Percentiles rank a stretch among this genome's conserved stretches.
These are phyloP conservation scores for Lophiostoma macrostomum DNA, from an alignment of 495 filamentous ascomycete species.

Conservation along the genomic window DNA sequence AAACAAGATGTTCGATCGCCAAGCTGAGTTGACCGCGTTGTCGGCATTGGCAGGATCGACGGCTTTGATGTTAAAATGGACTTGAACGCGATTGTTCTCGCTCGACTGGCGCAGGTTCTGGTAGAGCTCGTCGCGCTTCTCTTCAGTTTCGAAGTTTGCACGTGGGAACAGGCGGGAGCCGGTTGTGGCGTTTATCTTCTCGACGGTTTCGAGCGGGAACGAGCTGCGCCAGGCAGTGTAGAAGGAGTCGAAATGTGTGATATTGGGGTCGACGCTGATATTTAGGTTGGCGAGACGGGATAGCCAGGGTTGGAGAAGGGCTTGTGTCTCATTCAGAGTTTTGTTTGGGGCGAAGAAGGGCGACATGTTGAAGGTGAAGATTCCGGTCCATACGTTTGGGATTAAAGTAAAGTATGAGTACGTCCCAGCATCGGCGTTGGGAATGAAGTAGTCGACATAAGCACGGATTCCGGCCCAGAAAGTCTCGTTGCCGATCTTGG, in stretches of 20 bases:
- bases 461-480: conserved; percentile 27
- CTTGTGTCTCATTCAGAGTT: conserved; percentile 12
- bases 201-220: conserved; percentile 18
- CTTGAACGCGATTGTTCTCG: conserved; percentile 25
- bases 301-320: conserved; percentile 24
- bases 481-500: conserved; percentile 23
- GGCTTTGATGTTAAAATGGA: conserved; percentile 29
- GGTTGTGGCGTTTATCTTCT: conserved; percentile 16
- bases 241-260: conserved; percentile 21
- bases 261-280: conserved; percentile 24
- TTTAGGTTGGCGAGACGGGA: conserved; percentile 14
- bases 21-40: conserved; percentile 33
- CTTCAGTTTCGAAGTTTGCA: conserved; percentile 20
- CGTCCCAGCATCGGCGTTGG: conserved; percentile 25
- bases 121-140: conserved; percentile 22
- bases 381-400: conserved; percentile 15
- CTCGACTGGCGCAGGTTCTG: conserved; percentile 16
- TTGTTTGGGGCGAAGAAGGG: conserved; percentile 29
- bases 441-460: conserved; percentile 26
- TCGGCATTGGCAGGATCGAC: conserved; percentile 24
- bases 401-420: conserved; percentile 25
- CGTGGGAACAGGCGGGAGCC: conserved; percentile 28
- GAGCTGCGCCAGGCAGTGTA: conserved; percentile 24
- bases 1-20: conserved; percentile 25
- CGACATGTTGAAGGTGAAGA: conserved; percentile 27